Evolutionary conservation across 805 yeast genomes (phyloP), one percentile per base, ranked within the genome.

Genomic region (Wickerhamomyces chaumierensis): DNA sequence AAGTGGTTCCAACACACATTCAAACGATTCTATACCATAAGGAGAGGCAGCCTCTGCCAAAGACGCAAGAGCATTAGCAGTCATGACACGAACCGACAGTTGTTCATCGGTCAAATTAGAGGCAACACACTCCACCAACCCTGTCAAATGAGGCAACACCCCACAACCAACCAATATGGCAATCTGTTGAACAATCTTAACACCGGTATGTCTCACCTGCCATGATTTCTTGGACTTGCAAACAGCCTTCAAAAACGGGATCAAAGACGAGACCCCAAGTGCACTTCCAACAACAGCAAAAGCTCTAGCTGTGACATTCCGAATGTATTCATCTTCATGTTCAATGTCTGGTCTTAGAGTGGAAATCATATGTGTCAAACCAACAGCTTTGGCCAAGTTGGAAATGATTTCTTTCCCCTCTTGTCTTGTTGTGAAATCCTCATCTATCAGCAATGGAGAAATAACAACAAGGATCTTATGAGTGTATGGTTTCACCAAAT

Each of bases 11-110:
- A 90, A 53, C 0, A 61, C 59, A 2, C 31, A 36, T 48, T 87
- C 94, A 55, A 90, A 88, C 0, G 90, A 75, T 49, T 85, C 96
- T 39, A 84, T 81, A 35, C 97, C 98, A 58, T 81, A 85, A 0
- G 97, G 97, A 18, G 74, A 66, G 4, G 86, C 73, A 7, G 84
- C 78, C 36, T 83, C 88, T 0, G 96, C 96, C 27, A 90, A 57
- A 2, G 79, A 71, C 1, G 88, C 63, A 2, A 88, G 51, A 0
- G 95, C 78, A 28, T 68, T 62, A 0, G 95, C 95, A 0, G 95
- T 68, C 12, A 77, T 68, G 2, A 73, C 71, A 40, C 94, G 64
- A 0, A 87, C 81, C 34, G 71, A 75, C 12, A 74, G 53, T 40
- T 80, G 78, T 37, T 78, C 84, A 58, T 86, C 95, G 0, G 63